Evolutionary conservation across 768 basidiomycete species (phyloP), one percentile per base, ranked within the genome.

Genomic region (Lentinula aciculospora): DNA sequence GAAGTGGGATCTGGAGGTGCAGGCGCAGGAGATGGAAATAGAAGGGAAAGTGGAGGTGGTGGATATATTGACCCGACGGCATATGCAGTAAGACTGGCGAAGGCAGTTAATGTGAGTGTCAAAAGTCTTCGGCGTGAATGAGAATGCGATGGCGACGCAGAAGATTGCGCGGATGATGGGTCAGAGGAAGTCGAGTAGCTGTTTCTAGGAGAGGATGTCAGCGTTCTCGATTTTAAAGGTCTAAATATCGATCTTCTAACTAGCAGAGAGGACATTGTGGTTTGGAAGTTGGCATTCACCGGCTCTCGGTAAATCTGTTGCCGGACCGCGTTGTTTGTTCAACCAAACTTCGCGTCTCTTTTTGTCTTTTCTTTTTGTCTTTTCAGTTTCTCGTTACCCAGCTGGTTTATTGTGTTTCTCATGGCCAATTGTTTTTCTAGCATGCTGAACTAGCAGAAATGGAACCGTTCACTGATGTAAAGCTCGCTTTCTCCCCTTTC

Each of bases 1-100:
- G 85, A 83, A 58, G 79, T 77, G 12, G 74, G 77, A 60, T 80
- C 76, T 29, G 78, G 76, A 0, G 92, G 89, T 0, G 87, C 81
- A 0, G 93, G 89, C 0, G 92, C 89, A 0, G 81, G 75, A 9
- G 88, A 80, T 2, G 94, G 94, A 47, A 86, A 88, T 25, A 96
- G 72, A 53, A 92, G 78, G 19, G 84, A 76, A 36, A 88, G 66
- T 27, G 87, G 68, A 0, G 79, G 70, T 5, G 86, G 91, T 5
- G 89, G 91, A 65, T 85, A 92, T 61, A 91, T 71, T 4, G 87
- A 77, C 8, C 92, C 92, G 23, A 80, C 58, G n/a, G 76, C 70
- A 47, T 79, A 80, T 12, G 76, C 76, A 5, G 73, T 70, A 36
- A 74, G 50, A 10, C 76, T 76, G 31, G 62, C 60, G 29, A 34